Evolutionary conservation across 345 rosid genomes (phyloP).

Genomic region (Populus alba): DNA sequence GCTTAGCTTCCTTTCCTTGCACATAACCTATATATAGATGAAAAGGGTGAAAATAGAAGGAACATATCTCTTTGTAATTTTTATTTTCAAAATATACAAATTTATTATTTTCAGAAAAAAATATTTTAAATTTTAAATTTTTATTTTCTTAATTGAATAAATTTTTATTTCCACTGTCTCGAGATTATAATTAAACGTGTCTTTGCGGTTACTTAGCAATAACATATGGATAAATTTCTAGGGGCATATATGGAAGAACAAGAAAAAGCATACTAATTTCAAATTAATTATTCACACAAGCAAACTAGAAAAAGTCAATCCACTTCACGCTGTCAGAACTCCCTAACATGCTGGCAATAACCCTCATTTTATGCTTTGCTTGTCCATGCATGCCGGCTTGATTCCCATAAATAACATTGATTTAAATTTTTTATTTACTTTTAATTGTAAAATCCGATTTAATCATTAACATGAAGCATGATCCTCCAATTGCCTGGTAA

Average conservation of each 20-base stretch:
- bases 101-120: too few relatives aligned
- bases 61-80: too few relatives aligned
- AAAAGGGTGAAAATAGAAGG: too few relatives aligned
- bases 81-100: too few relatives aligned
- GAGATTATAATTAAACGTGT: too few relatives aligned
- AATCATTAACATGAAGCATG: neutral
- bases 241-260: neutral
- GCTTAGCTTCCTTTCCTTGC: too few relatives aligned
- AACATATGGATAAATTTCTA: neutral
- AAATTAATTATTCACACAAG: neutral
- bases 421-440: neutral
- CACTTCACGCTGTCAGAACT: neutral
- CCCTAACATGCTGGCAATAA: conserved; percentile 1
- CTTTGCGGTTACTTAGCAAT: too few relatives aligned
- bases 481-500: neutral
- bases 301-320: neutral
- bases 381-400: neutral
- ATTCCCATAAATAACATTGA: neutral
- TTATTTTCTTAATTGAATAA: too few relatives aligned
- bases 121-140: too few relatives aligned
- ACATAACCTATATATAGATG: too few relatives aligned
- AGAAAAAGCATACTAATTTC: neutral
- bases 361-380: neutral
- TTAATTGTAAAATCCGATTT: neutral
- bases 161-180: too few relatives aligned